Percentiles rank a stretch among this genome's conserved stretches.
These are phyloP conservation scores for Linnemannia exigua DNA, from an alignment of 192 early-diverging fungal species.

Conservation along the genomic window DNA sequence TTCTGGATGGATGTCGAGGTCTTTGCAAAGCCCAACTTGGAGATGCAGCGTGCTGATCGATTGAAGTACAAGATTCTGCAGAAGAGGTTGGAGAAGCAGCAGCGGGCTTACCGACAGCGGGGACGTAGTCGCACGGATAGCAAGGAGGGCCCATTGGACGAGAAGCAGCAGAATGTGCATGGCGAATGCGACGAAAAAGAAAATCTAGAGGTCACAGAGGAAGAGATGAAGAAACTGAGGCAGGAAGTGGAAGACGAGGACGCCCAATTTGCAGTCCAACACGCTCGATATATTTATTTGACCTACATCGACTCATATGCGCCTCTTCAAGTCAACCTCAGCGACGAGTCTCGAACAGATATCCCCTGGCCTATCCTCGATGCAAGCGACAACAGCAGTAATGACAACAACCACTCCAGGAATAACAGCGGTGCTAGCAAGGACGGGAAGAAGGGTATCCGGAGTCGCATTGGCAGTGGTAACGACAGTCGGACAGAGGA, in stretches of 20 bases:
- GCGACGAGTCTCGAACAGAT: conserved; percentile 77
- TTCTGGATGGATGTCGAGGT: conserved; percentile 92
- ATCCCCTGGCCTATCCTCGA: conserved; percentile 78
- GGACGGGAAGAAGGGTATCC: conserved; percentile 1
- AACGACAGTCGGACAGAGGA: neutral
- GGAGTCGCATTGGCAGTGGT: neutral
- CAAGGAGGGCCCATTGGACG: conserved; percentile 18
- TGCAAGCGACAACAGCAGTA: conserved; percentile 11
- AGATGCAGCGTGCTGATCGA: conserved; percentile 12
- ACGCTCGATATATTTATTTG: conserved; percentile 81
- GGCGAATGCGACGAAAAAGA: neutral
- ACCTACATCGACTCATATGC: conserved; percentile 78
- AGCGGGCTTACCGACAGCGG: conserved; percentile 9
- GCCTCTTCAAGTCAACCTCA: conserved; percentile 81
- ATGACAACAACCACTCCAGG: neutral
- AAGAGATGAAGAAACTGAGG: neutral
- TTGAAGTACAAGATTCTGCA: neutral
- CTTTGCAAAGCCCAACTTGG: conserved; percentile 59
- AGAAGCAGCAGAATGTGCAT: conserved; percentile 10
- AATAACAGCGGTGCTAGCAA: neutral
- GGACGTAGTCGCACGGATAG: neutral
- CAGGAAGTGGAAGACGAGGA: neutral
- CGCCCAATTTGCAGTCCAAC: conserved; percentile 48
- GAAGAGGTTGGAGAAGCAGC: neutral
- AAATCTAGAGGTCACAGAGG: neutral